Evolutionary conservation across 805 yeast species (phyloP).

Genomic region (Brettanomyces custersianus): DNA sequence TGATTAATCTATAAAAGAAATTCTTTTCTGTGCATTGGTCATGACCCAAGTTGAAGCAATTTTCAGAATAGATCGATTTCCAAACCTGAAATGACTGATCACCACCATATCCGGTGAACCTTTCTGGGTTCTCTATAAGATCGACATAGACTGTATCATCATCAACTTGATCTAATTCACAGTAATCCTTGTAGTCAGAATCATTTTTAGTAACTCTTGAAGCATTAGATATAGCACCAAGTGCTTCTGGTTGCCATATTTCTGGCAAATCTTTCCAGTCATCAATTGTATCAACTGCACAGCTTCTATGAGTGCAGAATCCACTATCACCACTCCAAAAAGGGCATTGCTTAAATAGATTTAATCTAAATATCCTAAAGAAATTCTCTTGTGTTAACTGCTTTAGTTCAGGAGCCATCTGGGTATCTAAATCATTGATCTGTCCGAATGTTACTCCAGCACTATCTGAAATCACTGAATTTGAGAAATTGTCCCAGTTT

Average conservation of each 20-base stretch:
- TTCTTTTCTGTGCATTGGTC: constrained; percentile 77
- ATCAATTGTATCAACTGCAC: constrained; percentile 81
- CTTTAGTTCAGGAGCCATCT: constrained; percentile 47
- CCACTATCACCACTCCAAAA: constrained; percentile 74
- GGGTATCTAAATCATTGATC: constrained; percentile 41
- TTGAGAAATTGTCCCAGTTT: constrained; percentile 15
- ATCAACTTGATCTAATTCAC: constrained; percentile 54
- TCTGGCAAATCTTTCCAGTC: constrained; percentile 66
- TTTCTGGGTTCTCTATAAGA: constrained; percentile 81
- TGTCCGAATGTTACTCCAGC: constrained; percentile 30
- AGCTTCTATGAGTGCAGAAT: constrained; percentile 76
- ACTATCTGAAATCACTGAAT: constrained; percentile 19
- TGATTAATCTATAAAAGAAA: constrained; percentile 74
- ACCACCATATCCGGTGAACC: constrained; percentile 95
- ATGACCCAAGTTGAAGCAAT: constrained; percentile 50
- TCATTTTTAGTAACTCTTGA: constrained; percentile 13
- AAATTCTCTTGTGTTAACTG: constrained; percentile 64
- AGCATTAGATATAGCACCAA: constrained; percentile 43
- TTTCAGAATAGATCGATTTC: constrained; percentile 86
- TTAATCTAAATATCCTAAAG: constrained; percentile 80
- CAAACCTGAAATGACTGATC: constrained; percentile 87
- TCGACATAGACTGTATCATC: constrained; percentile 78
- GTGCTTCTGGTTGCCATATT: constrained; percentile 62
- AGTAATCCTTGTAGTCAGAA: constrained; percentile 39
- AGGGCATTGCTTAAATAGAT: constrained; percentile 76